Percentiles rank a stretch among this genome's conserved stretches.
These are phyloP conservation scores for Mycena galopus DNA, from an alignment of 768 basidiomycete genomes.

Conservation along the genomic window DNA sequence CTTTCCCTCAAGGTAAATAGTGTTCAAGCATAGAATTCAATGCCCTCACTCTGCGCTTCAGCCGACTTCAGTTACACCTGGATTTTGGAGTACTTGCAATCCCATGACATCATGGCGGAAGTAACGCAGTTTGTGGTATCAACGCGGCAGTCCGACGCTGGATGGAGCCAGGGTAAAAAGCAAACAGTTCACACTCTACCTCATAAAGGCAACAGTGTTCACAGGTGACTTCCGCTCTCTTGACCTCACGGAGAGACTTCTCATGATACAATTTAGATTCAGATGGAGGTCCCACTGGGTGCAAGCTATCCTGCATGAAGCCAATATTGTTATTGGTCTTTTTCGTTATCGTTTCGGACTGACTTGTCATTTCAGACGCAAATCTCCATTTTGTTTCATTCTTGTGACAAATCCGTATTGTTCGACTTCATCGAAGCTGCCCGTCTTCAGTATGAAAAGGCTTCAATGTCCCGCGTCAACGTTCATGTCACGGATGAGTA, in stretches of 20 bases:
- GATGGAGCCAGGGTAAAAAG: conserved; percentile 14
- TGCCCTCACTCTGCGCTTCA: background rate
- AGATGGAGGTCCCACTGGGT: conserved; percentile 23
- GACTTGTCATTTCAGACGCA: no score
- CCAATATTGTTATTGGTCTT: background rate
- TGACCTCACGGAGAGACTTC: background rate
- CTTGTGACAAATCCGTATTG: conserved; percentile 14
- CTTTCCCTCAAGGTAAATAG: background rate
- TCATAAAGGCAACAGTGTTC: background rate
- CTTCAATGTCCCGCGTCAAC: conserved; percentile 15
- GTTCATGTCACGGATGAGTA: conserved; percentile 15
- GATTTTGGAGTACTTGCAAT: conserved; percentile 20
- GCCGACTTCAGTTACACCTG: conserved; percentile 18
- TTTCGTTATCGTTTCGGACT: background rate
- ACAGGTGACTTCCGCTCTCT: background rate
- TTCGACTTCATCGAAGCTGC: conserved; percentile 21
- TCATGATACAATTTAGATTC: conserved; percentile 6
- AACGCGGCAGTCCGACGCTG: conserved; percentile 13
- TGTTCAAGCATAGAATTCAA: background rate
- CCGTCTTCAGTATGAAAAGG: conserved; percentile 1
- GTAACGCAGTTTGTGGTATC: background rate
- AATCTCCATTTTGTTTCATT: conserved; percentile 15
- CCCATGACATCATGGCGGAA: conserved; percentile 8
- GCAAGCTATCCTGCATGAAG: conserved; percentile 2
- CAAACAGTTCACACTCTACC: background rate